Evolutionary conservation across 352 stramenopile species (phyloP), one percentile per base, ranked within the genome.

Genomic region (Pythium sp.): DNA sequence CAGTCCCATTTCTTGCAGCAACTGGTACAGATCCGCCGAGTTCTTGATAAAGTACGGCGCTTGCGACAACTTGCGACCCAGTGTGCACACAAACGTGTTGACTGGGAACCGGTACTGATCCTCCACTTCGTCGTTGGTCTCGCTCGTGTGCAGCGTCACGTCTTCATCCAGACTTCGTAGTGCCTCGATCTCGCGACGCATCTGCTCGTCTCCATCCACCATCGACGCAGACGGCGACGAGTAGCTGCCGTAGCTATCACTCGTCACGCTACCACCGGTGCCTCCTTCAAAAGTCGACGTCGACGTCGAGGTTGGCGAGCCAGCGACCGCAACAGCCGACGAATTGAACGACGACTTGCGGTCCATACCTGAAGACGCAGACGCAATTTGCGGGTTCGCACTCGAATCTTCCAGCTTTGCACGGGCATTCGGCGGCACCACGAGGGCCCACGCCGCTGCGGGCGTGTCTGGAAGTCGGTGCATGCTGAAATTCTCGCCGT

Each of bases 1-100:
- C 63, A 94, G 84, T 1, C 86, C 86, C 86, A 94, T 94, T 46
- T 94, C 86, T 65, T 94, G 86, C 59, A 94, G 67, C 22, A 94
- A 65, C 68, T 94, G 86, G 65, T 90, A 93, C 64, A 94, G 73
- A 80, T 94, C 86, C 2, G 84, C 86, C 18, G 86, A 92, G 67
- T 94, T 94, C 76, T 94, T 94, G 72, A 95, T 92, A 69, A 80
- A 95, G 70, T 95, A 95, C 7, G 87, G 86, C 47, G 87, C 87
- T 65, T 95, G 87, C 15, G 83, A 93, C 18, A 93, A 73, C 63
- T 95, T 95, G 46, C 86, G 78, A 5, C 87, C 85, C 38, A 95
- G 72, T 3, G 86, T 95, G 72, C 87, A 95, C 47, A 93, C 86
- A 61, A 95, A 95, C 3, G 87, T 93, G 49, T 93, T 92, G 7